Percentiles rank a stretch among this genome's conserved stretches.
Conservation (phyloP, 1,284 basidiomycete species). For the Trichosporon inkin region DNA sequence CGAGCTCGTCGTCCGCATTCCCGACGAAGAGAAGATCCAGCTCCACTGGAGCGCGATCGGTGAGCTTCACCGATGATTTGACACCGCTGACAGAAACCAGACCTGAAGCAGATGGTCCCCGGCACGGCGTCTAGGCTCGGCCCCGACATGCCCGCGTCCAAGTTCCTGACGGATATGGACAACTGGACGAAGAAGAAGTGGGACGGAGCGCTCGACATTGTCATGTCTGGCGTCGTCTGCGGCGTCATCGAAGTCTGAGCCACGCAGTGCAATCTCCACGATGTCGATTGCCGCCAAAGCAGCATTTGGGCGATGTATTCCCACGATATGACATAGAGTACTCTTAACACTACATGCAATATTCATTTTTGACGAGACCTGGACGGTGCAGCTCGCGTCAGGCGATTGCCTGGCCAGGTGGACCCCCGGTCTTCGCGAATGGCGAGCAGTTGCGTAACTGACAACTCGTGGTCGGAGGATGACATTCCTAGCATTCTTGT, state of each 20-base stretch:
- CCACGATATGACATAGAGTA: no score
- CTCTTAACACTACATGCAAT: no score
- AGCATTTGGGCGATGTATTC: no score
- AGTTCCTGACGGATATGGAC: constrained; percentile 42
- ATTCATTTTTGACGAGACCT: no score
- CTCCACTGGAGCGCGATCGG: constrained; percentile 47
- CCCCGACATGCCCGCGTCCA: constrained; percentile 42
- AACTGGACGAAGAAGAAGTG: constrained; percentile 40
- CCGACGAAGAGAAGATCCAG: constrained; percentile 28
- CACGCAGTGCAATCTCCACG: no score
- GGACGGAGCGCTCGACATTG: constrained; percentile 39
- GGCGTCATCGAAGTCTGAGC: constrained; percentile 38
- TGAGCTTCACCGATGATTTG: constrained; percentile 18
- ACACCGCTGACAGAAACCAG: constrained; percentile 20
- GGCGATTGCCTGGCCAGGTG: neutral
- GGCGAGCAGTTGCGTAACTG: no score
- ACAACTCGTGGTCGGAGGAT: no score
- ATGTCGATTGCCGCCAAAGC: no score
- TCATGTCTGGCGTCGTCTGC: constrained; percentile 41
- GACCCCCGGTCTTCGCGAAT: no score
- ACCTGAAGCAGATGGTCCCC: constrained; percentile 49
- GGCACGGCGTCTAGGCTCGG: constrained; percentile 38
- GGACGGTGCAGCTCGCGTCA: no score
- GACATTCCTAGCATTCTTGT: no score
- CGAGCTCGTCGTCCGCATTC: constrained; percentile 31